Evolutionary conservation across 2,329 filamentous ascomycete genomes (phyloP).

Genomic region (Camillea tinctor): DNA sequence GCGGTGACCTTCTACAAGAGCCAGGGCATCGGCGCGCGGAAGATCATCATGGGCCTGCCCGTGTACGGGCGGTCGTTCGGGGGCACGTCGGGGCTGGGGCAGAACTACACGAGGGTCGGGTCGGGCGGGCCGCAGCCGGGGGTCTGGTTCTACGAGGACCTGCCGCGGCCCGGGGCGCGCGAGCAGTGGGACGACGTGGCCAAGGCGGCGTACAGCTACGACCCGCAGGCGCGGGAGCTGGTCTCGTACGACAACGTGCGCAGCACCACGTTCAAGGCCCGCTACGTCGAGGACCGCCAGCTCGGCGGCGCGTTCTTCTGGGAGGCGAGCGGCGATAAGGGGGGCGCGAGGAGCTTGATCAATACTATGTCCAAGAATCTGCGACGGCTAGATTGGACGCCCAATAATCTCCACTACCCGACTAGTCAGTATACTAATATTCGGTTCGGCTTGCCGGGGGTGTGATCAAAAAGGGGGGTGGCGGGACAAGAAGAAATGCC

Average conservation of each 20-base stretch:
- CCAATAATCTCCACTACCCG: conserved; percentile 57
- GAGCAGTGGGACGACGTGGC: conserved; percentile 57
- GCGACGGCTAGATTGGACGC: conserved; percentile 46
- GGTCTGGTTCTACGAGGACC: conserved; percentile 61
- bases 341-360: conserved; percentile 56
- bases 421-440: conserved; percentile 60
- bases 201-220: conserved; percentile 71
- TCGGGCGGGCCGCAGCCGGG: conserved; percentile 57
- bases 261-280: conserved; percentile 59
- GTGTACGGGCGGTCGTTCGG: conserved; percentile 77
- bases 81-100: conserved; percentile 65
- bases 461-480: conserved; percentile 3
- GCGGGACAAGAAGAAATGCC: no score
- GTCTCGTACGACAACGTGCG: conserved; percentile 67
- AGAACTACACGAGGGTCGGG: conserved; percentile 62
- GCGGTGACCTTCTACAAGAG: conserved; percentile 64
- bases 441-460: conserved; percentile 34
- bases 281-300: conserved; percentile 57
- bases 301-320: conserved; percentile 83
- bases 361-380: conserved; percentile 46
- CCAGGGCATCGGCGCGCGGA: conserved; percentile 56
- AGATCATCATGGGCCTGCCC: conserved; percentile 74
- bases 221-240: conserved; percentile 56
- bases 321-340: conserved; percentile 71
- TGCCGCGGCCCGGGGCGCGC: conserved; percentile 60